Evolutionary conservation across 352 stramenopile species (phyloP).

Genomic region (Globisporangium lucens): DNA sequence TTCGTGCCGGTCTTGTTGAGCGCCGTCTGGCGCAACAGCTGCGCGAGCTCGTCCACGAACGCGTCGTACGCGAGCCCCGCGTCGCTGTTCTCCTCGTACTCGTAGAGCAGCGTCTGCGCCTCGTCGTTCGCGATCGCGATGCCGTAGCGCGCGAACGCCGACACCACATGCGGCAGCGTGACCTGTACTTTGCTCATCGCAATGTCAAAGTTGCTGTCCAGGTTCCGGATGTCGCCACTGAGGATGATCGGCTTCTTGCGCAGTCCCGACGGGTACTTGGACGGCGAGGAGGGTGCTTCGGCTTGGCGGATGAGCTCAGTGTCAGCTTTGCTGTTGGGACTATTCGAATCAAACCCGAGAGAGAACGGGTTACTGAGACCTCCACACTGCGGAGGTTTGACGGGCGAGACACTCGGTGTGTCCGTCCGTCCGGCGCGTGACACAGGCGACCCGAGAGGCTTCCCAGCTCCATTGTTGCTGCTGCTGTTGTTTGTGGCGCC

Average conservation of each 20-base stretch:
- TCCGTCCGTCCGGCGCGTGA: slow-evolving; percentile 46
- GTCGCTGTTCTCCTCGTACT: slow-evolving; percentile 84
- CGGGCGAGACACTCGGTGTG: slow-evolving; percentile 40
- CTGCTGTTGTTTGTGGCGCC: slow-evolving; percentile 6
- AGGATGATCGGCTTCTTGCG: slow-evolving; percentile 68
- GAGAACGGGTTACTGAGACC: slow-evolving; percentile 14
- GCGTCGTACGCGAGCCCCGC: slow-evolving; percentile 42
- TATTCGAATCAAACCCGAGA: slow-evolving; percentile 2
- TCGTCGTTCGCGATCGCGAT: slow-evolving; percentile 52
- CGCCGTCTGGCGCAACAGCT: slow-evolving; percentile 39
- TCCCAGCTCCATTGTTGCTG: slow-evolving; percentile 11
- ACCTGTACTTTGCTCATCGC: slow-evolving; percentile 38
- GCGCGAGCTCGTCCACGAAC: slow-evolving; percentile 63
- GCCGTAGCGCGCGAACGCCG: slow-evolving; percentile 45
- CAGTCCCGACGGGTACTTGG: slow-evolving; percentile 18
- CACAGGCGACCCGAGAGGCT: slow-evolving; percentile 12
- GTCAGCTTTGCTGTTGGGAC: slow-evolving; percentile 14
- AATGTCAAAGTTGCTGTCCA: slow-evolving; percentile 65
- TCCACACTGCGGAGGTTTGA: slow-evolving; percentile 25
- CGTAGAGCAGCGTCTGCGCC: slow-evolving; percentile 54
- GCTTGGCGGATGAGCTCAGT: slow-evolving; percentile 22
- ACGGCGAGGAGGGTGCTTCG: slow-evolving; percentile 21
- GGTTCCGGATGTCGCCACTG: slow-evolving; percentile 67
- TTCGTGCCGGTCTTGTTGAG: slow-evolving; percentile 35
- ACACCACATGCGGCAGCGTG: slow-evolving; percentile 41